These are phyloP conservation scores for Nemophila menziesii DNA, from an alignment of 257 asterid genomes.

Conservation along the genomic window DNA sequence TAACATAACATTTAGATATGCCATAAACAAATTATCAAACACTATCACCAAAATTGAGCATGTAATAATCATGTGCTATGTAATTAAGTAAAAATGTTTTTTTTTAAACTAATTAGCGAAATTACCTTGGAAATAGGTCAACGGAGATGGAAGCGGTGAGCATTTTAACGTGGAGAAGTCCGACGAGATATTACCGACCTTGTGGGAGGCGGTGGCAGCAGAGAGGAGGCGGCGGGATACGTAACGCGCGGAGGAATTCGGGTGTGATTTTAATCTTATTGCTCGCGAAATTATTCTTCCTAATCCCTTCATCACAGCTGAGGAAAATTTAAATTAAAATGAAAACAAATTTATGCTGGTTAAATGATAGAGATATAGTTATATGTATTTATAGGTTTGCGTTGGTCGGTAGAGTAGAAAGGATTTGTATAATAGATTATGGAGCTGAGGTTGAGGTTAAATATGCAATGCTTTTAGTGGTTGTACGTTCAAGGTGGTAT, in stretches of 20 bases:
- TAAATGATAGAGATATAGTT: background rate
- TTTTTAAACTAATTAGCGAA: background rate
- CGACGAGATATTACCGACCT: slow-evolving; percentile 2
- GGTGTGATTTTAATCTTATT: slow-evolving; percentile 23
- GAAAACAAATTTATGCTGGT: background rate
- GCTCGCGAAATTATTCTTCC: slow-evolving; percentile 35
- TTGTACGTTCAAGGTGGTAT: background rate
- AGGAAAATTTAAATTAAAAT: background rate
- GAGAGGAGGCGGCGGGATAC: slow-evolving; percentile 21
- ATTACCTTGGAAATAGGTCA: slow-evolving; percentile 43
- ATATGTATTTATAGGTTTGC: background rate
- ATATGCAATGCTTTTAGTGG: background rate
- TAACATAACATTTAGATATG: too few relatives aligned
- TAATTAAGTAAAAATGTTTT: background rate
- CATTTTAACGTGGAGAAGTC: slow-evolving; percentile 18
- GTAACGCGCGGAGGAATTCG: slow-evolving; percentile 10
- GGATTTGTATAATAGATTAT: background rate
- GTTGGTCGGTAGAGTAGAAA: background rate
- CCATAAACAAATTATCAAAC: too few relatives aligned
- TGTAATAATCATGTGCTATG: background rate
- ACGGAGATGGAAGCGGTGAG: slow-evolving; percentile 12
- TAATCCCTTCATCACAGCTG: slow-evolving; percentile 29
- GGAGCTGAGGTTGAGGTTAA: too few relatives aligned
- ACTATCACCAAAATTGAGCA: too few relatives aligned
- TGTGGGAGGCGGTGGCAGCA: slow-evolving; percentile 10